Percentiles rank a stretch among this genome's conserved stretches.
phyloP scores from a whole-genome alignment of 2,329 filamentous ascomycete species.

The Oidium heveae region DNA sequence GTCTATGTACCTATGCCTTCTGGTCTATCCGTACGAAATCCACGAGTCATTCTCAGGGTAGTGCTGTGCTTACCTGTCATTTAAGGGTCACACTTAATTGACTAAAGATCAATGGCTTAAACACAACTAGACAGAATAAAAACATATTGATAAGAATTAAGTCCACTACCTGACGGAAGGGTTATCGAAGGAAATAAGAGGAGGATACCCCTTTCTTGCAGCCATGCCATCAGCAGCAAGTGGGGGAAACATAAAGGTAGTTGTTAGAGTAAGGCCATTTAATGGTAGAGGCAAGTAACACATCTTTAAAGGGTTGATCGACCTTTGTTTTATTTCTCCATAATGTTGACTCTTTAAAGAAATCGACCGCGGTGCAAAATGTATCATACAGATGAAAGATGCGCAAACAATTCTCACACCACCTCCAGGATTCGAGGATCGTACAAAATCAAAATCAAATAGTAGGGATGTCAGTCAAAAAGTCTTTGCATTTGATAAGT shows the following conservation, averaged over 20 bases:
- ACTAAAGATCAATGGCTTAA: background rate
- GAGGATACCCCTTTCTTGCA: background rate
- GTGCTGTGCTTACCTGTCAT: background rate
- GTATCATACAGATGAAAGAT: slow-evolving; percentile 90
- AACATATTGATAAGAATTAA: background rate
- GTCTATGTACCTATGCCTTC: background rate
- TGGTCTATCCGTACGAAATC: background rate
- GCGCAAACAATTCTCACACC: slow-evolving; percentile 68
- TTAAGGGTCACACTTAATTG: background rate
- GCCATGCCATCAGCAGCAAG: slow-evolving; percentile 15
- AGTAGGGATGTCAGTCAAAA: slow-evolving; percentile 50
- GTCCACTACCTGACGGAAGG: background rate
- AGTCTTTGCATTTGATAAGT: slow-evolving; percentile 84
- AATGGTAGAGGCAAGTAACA: slow-evolving; percentile 57
- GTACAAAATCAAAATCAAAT: slow-evolving; percentile 30
- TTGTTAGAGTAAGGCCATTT: slow-evolving; percentile 88
- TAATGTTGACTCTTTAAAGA: slow-evolving; percentile 24
- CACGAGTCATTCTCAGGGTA: background rate
- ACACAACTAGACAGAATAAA: background rate
- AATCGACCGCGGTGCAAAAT: slow-evolving; percentile 76
- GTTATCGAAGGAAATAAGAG: slow-evolving; percentile 1
- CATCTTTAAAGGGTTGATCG: background rate
- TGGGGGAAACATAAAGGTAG: slow-evolving; percentile 97
- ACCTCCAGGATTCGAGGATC: slow-evolving; percentile 33
- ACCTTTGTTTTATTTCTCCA: background rate